Percentiles rank a stretch among this genome's conserved stretches.
These are phyloP conservation scores for Tricholoma saponaceum DNA, from an alignment of 768 basidiomycete genomes.

Conservation along the genomic window DNA sequence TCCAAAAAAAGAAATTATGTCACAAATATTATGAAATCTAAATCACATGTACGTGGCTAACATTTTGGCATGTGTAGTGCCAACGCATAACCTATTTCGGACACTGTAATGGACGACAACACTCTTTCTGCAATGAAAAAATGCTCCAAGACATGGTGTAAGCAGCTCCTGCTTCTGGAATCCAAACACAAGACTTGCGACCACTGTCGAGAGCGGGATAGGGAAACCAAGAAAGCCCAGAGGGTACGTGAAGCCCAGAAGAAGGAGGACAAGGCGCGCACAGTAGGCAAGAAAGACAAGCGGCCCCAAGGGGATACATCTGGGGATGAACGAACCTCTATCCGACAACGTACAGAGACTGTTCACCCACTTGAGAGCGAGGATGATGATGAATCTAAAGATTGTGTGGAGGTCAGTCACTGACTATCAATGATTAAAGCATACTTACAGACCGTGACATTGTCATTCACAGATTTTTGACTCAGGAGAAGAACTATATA, in stretches of 20 bases:
- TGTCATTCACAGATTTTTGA: background rate
- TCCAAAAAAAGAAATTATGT: background rate
- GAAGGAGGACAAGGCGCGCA: background rate
- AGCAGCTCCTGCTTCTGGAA: background rate
- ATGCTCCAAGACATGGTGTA: background rate
- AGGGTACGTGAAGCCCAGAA: background rate
- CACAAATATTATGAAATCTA: background rate
- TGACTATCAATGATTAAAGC: background rate
- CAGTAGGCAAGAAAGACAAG: background rate
- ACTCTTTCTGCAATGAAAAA: background rate
- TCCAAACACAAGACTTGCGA: background rate
- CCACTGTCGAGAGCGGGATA: background rate
- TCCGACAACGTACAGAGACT: background rate
- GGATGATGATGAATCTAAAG: background rate
- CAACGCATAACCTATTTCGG: background rate
- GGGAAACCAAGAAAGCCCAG: background rate
- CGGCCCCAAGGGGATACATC: background rate
- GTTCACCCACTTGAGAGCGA: background rate
- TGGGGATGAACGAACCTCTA: background rate
- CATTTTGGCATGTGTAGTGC: background rate
- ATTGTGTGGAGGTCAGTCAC: background rate
- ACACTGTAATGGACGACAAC: background rate
- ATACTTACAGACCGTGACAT: background rate
- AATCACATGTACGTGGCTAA: background rate
- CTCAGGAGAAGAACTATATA: background rate